Percentiles rank a stretch among this genome's conserved stretches.
Conservation (phyloP, 2,329 filamentous ascomycete species). For the Aspergillus sp. region DNA sequence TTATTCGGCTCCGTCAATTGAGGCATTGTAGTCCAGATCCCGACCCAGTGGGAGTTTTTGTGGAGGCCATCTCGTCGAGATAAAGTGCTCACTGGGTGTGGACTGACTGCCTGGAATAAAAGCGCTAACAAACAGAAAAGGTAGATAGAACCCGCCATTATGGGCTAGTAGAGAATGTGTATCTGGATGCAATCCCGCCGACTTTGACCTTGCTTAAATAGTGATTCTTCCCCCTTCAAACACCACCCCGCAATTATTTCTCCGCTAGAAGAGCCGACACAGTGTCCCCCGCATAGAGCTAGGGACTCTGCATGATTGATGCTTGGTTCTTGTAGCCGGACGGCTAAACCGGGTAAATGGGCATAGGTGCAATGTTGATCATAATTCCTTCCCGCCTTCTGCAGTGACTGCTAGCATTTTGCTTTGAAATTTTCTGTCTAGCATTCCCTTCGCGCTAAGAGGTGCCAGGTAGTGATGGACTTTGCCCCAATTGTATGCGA, state of each 20-base stretch:
- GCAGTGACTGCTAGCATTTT: no score
- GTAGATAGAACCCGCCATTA: background rate
- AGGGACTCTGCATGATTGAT: no score
- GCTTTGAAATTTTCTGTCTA: no score
- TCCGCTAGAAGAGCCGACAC: background rate
- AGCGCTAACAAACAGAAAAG: background rate
- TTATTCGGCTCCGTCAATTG: constrained; percentile 64
- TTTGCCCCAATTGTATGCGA: no score
- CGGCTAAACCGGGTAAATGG: constrained; percentile 10
- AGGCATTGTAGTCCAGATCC: constrained; percentile 66
- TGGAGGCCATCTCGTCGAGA: background rate
- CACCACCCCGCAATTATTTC: background rate
- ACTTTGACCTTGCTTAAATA: background rate
- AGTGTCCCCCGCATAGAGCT: background rate
- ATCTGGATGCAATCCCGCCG: background rate
- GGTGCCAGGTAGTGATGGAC: no score
- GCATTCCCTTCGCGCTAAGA: no score
- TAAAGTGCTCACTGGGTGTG: background rate
- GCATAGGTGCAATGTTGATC: background rate
- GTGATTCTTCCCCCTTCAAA: background rate
- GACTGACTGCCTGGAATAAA: background rate
- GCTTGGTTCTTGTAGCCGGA: background rate
- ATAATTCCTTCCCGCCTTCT: no score
- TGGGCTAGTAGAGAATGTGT: no score
- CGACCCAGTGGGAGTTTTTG: constrained; percentile 52